Conservation (phyloP, 768 basidiomycete genomes). For the Auricularia sp. region DNA sequence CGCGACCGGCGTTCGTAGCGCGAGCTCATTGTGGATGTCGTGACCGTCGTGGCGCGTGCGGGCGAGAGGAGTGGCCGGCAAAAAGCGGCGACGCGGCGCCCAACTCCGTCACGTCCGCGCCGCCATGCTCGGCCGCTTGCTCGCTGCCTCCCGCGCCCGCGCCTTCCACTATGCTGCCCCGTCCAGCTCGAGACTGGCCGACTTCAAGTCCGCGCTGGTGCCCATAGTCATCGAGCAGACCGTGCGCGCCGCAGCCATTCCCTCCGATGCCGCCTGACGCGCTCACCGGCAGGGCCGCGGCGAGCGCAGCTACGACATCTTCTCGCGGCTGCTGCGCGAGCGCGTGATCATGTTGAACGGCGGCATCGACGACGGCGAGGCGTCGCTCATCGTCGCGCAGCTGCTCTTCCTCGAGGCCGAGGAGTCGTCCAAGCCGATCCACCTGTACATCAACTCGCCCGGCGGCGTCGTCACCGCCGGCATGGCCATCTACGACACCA, state of each 20-base stretch:
- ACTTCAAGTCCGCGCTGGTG: constrained; percentile 44
- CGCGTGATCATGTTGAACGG: constrained; percentile 94
- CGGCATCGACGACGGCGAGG: constrained; percentile 84
- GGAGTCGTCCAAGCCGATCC: constrained; percentile 88
- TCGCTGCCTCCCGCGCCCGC: constrained; percentile 11
- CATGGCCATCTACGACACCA: constrained; percentile 91
- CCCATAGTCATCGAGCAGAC: constrained; percentile 93
- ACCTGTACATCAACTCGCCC: constrained; percentile 94
- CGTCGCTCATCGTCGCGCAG: constrained; percentile 82
- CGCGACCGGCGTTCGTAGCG: not conserved
- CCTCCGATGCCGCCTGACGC: too few species aligned
- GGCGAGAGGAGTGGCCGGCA: not conserved
- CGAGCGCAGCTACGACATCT: constrained; percentile 91
- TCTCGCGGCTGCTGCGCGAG: constrained; percentile 84
- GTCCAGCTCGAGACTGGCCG: constrained; percentile 15
- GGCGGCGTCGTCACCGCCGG: constrained; percentile 95
- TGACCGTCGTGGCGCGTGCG: not conserved
- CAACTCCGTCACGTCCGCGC: constrained; percentile 8
- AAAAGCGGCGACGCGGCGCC: constrained; percentile 7
- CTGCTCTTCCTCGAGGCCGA: constrained; percentile 94
- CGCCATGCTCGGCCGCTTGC: constrained; percentile 10
- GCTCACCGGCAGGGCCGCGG: constrained; percentile 52
- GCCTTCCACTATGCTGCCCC: constrained; percentile 12
- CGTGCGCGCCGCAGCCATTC: too few species aligned
- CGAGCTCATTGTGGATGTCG: constrained; percentile 3